Evolutionary conservation across 495 filamentous ascomycete genomes (phyloP).

Genomic region (Trichoderma asperelloides): DNA sequence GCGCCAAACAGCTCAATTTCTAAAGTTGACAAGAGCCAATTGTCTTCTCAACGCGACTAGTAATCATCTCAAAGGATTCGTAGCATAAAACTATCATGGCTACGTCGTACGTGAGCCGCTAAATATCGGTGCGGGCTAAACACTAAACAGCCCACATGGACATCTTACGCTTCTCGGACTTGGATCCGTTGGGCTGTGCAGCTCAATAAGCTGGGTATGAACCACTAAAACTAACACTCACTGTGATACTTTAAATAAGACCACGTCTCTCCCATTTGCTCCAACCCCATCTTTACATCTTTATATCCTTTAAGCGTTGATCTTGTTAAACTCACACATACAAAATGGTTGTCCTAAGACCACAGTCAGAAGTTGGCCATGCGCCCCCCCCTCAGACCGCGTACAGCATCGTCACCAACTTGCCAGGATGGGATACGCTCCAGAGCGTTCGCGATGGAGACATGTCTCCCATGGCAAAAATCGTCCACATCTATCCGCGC

Average conservation of each 20-base stretch:
- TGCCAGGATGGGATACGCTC: slow-evolving; percentile 25
- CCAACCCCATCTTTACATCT: neutral
- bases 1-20: no score
- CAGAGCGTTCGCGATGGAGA: slow-evolving; percentile 26
- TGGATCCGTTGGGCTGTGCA: neutral
- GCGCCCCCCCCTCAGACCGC: slow-evolving; percentile 33
- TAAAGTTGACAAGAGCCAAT: no score
- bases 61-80: no score
- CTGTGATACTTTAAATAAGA: neutral
- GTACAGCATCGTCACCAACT: slow-evolving; percentile 31
- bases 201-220: neutral
- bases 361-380: slow-evolving; percentile 25
- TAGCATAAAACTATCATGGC: neutral
- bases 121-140: neutral
- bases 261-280: neutral
- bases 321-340: neutral
- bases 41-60: no score
- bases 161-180: neutral
- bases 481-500: slow-evolving; percentile 35
- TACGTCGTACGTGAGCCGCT: neutral
- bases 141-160: neutral
- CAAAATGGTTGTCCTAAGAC: slow-evolving; percentile 10
- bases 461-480: slow-evolving; percentile 14
- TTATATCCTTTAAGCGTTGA: neutral
- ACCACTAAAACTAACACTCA: neutral